phyloP scores from a whole-genome alignment of 2,329 filamentous ascomycete genomes.

The Coleophoma eucalyptorum region DNA sequence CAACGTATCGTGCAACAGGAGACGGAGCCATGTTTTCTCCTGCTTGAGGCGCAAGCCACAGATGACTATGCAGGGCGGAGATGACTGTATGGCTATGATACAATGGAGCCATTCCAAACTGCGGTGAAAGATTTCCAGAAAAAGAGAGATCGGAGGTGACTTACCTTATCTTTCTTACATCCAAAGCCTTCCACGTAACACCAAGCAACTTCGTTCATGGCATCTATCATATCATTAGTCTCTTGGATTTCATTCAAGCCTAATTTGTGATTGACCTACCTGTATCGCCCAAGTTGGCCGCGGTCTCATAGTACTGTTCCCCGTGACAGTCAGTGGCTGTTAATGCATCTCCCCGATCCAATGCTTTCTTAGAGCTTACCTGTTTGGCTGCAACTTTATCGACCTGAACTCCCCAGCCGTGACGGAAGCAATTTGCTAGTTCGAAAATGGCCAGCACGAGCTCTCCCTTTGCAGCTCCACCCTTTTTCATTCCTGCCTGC shows the following conservation, averaged over 20 bases:
- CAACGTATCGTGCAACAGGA: slow-evolving; percentile 24
- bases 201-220: slow-evolving; percentile 96
- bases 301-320: slow-evolving; percentile 91
- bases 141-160: slow-evolving; percentile 31
- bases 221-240: slow-evolving; percentile 53
- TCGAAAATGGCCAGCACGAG: slow-evolving; percentile 95
- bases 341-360: slow-evolving; percentile 18
- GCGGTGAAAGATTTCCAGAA: slow-evolving; percentile 6
- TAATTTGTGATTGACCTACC: slow-evolving; percentile 38
- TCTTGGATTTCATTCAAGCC: slow-evolving; percentile 8
- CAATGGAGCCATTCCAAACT: slow-evolving; percentile 20
- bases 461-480: slow-evolving; percentile 92
- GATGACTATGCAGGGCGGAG: slow-evolving; percentile 12
- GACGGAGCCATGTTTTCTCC: background rate
- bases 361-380: slow-evolving; percentile 36
- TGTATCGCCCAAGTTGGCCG: slow-evolving; percentile 91
- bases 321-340: slow-evolving; percentile 16
- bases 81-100: slow-evolving; percentile 12
- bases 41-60: slow-evolving; percentile 22
- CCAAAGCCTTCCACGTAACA: slow-evolving; percentile 97
- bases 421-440: slow-evolving; percentile 85
- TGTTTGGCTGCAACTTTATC: slow-evolving; percentile 81
- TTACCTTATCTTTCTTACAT: slow-evolving; percentile 96
- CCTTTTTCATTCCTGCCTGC: slow-evolving; percentile 83
- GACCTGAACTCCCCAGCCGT: slow-evolving; percentile 88